Evolutionary conservation across 2,329 filamentous ascomycete genomes (phyloP), one percentile per base, ranked within the genome.

Genomic region (Epicoccum nigrum): DNA sequence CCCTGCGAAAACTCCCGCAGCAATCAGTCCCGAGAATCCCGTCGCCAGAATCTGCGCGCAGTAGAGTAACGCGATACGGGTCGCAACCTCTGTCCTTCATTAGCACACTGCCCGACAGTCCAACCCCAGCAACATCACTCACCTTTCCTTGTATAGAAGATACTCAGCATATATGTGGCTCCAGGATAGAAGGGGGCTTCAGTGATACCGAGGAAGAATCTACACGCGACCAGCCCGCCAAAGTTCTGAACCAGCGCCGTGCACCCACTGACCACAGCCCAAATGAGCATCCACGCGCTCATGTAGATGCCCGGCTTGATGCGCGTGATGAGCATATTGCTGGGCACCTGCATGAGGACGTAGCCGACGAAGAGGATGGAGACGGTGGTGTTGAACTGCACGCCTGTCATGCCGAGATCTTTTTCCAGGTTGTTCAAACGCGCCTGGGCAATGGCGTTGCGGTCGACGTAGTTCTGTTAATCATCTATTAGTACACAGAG

Each of bases 361-460:
- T 65, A 65, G 33, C 81, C 76, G 16, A 78, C 78, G 65, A 69
- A 87, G 82, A 54, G 86, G 69, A 62, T 64, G 16, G 33, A 54
- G 5, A 19, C 19, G 13, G 42, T 53, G 15, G 45, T 45, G 12
- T 34, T 44, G 15, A 50, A 46, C 30, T 70, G 58, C 16, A 62
- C 56, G 17, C 62, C 68, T 16, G 44, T 60, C 61, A 65, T 65
- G 3, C 59, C 64, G 19, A 67, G 51, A 43, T 88, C 85, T 0
- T 76, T 71, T 47, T 86, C 81, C 7, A 89, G 74, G 12, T 85
- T 83, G 64, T 84, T 83, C 44, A 89, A 74, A 7, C 82, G 79
- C 0, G 86, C 86, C 4, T 85, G 79, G 0, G 84, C 84, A 54
- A 88, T 86, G 65, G 87, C 85, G 67, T 86, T 86, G 17, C 84